phyloP scores from a whole-genome alignment of 2,329 filamentous ascomycete genomes.

The Fusarium sp. region DNA sequence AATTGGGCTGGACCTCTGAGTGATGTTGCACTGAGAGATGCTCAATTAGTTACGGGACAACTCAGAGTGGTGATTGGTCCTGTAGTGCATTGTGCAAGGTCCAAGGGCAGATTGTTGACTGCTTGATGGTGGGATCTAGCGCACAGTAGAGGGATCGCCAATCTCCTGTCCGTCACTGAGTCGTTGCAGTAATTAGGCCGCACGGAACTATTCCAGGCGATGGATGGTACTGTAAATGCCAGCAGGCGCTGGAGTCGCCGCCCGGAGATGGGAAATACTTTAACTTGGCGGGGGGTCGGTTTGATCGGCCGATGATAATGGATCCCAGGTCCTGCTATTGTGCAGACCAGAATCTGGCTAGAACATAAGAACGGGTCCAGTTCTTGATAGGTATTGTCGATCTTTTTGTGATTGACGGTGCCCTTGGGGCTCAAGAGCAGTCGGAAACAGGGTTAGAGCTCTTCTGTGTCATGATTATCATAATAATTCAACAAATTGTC shows the following conservation, averaged over 20 bases:
- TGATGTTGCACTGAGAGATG: constrained; percentile 8
- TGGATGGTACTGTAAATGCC: not conserved
- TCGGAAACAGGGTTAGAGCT: no score
- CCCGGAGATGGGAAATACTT: constrained; percentile 32
- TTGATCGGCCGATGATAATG: constrained; percentile 47
- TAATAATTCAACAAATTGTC: no score
- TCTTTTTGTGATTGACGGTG: constrained; percentile 16
- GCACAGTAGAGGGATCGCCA: constrained; percentile 3
- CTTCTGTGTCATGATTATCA: no score
- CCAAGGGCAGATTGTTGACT: constrained; percentile 7
- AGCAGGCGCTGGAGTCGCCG: constrained; percentile 36
- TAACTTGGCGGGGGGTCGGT: constrained; percentile 40
- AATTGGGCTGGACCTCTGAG: constrained; percentile 25
- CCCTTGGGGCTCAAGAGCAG: no score
- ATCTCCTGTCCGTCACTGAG: constrained; percentile 23
- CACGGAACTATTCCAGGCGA: not conserved
- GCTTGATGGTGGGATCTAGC: constrained; percentile 15
- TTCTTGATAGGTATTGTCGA: constrained; percentile 30
- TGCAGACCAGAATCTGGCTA: constrained; percentile 27
- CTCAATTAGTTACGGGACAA: constrained; percentile 20
- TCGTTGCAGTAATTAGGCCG: constrained; percentile 17
- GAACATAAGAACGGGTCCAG: constrained; percentile 26
- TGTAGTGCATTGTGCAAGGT: constrained; percentile 10
- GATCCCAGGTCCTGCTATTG: constrained; percentile 6
- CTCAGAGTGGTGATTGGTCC: constrained; percentile 30